Evolutionary conservation across 352 stramenopile genomes (phyloP).

Genomic region (Globisporangium viniferum): DNA sequence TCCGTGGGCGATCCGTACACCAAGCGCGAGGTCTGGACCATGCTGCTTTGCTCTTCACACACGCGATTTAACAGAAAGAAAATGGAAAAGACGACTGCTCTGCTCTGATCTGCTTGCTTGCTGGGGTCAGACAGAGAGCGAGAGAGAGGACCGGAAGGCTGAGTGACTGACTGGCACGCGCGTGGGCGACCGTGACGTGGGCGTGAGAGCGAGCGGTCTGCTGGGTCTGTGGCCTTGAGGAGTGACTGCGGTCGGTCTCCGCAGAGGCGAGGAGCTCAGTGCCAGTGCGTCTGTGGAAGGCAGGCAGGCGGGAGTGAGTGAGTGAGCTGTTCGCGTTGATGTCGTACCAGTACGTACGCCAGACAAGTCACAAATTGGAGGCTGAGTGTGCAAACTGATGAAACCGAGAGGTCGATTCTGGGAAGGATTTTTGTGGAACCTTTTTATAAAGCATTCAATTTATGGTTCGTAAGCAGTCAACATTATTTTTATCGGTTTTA

Average conservation of each 20-base stretch:
- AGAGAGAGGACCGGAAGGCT: no score
- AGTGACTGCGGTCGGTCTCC: no score
- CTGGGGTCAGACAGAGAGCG: no score
- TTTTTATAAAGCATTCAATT: background rate
- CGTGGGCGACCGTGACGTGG: no score
- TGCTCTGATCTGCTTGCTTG: no score
- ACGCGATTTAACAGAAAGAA: background rate
- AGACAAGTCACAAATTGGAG: background rate
- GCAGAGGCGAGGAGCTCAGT: background rate
- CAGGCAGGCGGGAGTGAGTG: background rate
- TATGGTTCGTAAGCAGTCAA: background rate
- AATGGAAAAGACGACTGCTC: background rate
- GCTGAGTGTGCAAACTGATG: background rate
- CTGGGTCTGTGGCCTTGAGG: no score
- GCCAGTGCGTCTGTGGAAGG: no score
- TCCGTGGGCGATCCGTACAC: constrained; percentile 6
- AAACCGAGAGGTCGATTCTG: background rate
- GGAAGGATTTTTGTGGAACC: background rate
- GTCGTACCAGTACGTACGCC: background rate
- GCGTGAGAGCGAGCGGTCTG: no score
- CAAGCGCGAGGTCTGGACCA: background rate
- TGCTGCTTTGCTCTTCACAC: background rate
- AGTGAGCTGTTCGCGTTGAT: background rate
- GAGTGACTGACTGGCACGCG: no score
- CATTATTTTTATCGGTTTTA: background rate